These are phyloP conservation scores for Fusarium chuoi DNA, from an alignment of 2,329 filamentous ascomycete genomes.

Conservation along the genomic window DNA sequence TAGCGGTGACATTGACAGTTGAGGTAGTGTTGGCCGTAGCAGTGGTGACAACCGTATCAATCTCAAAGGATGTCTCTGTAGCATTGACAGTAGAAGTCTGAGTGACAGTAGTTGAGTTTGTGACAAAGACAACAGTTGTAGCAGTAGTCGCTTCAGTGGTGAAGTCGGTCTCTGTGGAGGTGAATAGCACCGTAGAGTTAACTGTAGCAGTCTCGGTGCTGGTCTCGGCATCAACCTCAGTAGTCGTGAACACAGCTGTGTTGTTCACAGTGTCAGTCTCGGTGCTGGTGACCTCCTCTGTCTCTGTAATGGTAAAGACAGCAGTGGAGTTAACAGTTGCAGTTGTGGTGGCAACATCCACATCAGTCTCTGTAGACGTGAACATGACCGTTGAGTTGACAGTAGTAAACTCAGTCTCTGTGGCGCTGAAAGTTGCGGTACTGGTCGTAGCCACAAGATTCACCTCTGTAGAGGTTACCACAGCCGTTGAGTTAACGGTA, in stretches of 20 bases:
- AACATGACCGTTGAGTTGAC: not conserved
- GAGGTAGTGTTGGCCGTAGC: not conserved
- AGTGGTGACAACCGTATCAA: not conserved
- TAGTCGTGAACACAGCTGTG: not conserved
- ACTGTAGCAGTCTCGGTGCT: not conserved
- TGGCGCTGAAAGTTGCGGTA: not conserved
- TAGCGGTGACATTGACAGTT: not conserved
- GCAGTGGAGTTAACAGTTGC: not conserved
- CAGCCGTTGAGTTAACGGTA: not conserved
- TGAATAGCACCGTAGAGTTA: not conserved
- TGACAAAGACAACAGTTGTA: not conserved
- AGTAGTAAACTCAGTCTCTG: not conserved
- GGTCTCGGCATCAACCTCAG: not conserved
- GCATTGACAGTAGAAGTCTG: not conserved
- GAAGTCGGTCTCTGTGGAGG: not conserved
- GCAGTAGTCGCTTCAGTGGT: not conserved
- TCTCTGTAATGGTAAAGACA: not conserved
- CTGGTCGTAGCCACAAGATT: not conserved
- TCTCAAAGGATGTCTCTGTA: not conserved
- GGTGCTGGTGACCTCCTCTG: not conserved
- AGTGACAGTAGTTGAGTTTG: not conserved
- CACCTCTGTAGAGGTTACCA: not conserved
- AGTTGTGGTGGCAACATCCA: not conserved
- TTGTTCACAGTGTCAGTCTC: not conserved
- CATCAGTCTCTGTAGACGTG: not conserved